Evolutionary conservation across 169 alveolate genomes (phyloP).

Genomic region (Eimeria sp.): DNA sequence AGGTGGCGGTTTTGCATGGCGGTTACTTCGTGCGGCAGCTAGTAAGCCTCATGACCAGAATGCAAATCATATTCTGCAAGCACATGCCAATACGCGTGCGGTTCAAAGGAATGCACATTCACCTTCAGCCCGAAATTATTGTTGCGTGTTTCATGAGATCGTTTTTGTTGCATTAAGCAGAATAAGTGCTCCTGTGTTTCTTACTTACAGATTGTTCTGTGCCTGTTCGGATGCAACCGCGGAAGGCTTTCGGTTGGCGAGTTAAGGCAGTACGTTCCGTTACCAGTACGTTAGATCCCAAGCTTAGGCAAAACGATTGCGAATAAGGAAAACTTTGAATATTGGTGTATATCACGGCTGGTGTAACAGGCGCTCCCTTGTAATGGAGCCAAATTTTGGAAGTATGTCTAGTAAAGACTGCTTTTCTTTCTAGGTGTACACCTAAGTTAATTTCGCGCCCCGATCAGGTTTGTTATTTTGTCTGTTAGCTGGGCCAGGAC

Average conservation of each 20-base stretch:
- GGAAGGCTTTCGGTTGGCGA: background rate
- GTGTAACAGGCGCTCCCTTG: background rate
- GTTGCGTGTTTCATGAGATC: background rate
- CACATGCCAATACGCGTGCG: background rate
- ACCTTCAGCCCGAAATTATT: background rate
- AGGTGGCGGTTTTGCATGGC: background rate
- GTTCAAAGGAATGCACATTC: background rate
- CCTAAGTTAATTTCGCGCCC: background rate
- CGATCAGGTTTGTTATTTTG: background rate
- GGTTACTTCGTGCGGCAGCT: background rate
- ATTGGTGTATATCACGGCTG: background rate
- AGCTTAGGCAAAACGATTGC: background rate
- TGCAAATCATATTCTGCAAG: background rate
- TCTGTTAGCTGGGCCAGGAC: background rate
- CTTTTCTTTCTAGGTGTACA: background rate
- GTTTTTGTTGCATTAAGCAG: no score
- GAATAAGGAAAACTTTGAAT: background rate
- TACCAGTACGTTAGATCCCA: background rate
- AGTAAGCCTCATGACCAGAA: background rate
- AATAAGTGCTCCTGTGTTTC: background rate
- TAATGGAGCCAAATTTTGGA: background rate
- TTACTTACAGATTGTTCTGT: background rate
- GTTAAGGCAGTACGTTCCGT: no score
- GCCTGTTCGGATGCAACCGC: background rate
- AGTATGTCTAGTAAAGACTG: background rate